These are phyloP conservation scores for Fomitopsis pulvina DNA, from an alignment of 768 basidiomycete species.

Conservation along the genomic window DNA sequence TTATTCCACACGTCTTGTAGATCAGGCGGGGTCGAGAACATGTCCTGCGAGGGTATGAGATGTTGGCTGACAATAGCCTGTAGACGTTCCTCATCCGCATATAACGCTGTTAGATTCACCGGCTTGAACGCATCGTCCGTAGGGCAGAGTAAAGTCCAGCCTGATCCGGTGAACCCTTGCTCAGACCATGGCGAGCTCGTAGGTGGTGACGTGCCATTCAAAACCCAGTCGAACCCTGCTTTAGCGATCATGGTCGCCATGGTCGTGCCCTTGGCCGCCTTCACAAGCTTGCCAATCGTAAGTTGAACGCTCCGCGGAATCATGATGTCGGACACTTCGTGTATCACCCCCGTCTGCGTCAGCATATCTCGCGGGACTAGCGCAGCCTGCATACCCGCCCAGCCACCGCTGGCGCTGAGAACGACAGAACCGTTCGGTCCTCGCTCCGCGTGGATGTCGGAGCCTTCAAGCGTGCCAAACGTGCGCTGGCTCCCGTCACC, in stretches of 20 bases:
- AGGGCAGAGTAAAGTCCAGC: constrained; percentile 90
- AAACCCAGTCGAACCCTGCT: constrained; percentile 85
- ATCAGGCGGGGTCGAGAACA: not conserved
- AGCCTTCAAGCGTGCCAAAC: constrained; percentile 80
- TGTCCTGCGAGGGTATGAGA: constrained; percentile 40
- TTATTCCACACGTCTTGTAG: constrained; percentile 41
- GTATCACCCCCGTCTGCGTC: constrained; percentile 86
- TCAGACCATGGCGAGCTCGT: constrained; percentile 63
- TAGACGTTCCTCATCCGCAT: constrained; percentile 47
- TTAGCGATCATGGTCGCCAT: constrained; percentile 82
- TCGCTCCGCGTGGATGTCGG: constrained; percentile 66
- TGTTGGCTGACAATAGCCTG: constrained; percentile 68
- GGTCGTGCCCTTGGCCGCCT: constrained; percentile 81
- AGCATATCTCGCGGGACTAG: constrained; percentile 60
- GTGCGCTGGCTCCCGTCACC: constrained; percentile 62
- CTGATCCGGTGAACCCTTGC: constrained; percentile 36
- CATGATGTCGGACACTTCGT: constrained; percentile 78
- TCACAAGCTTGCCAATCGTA: constrained; percentile 83
- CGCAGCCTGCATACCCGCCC: constrained; percentile 61
- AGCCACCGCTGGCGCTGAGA: constrained; percentile 68
- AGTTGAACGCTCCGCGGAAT: constrained; percentile 85
- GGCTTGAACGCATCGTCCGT: constrained; percentile 88
- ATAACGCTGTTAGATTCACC: constrained; percentile 72
- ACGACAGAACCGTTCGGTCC: constrained; percentile 36
- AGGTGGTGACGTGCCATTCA: constrained; percentile 79